Percentiles rank a stretch among this genome's conserved stretches.
Evolutionary conservation across 2,329 filamentous ascomycete species (phyloP).

Genomic region (Pseudocercospora crystallina): DNA sequence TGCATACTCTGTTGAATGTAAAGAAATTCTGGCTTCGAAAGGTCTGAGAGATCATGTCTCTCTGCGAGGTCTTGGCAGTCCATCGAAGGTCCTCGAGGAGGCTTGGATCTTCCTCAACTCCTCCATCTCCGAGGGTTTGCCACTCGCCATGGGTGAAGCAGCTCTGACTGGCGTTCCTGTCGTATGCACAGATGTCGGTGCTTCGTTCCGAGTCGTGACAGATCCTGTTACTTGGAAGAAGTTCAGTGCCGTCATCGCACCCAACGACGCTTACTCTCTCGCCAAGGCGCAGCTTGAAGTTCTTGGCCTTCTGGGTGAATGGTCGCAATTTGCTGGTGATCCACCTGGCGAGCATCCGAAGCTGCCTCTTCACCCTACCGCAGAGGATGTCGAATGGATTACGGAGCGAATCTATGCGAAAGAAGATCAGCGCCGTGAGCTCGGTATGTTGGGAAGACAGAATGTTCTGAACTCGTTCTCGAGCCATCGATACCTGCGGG

Average conservation of each 20-base stretch:
- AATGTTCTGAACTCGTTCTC: slow-evolving; percentile 62
- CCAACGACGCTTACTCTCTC: slow-evolving; percentile 61
- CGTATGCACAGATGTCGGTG: slow-evolving; percentile 53
- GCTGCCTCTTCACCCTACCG: slow-evolving; percentile 51
- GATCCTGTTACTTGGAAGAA: slow-evolving; percentile 49
- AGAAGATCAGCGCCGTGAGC: slow-evolving; percentile 53
- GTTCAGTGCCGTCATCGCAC: slow-evolving; percentile 64
- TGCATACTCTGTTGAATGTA: slow-evolving; percentile 55
- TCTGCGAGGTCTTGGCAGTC: slow-evolving; percentile 54
- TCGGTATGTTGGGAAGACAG: slow-evolving; percentile 59
- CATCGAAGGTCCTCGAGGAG: slow-evolving; percentile 55
- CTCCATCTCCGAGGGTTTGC: slow-evolving; percentile 47
- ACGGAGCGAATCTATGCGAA: slow-evolving; percentile 62
- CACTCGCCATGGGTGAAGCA: slow-evolving; percentile 48
- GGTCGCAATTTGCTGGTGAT: slow-evolving; percentile 60
- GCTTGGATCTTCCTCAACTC: slow-evolving; percentile 53
- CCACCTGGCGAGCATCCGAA: slow-evolving; percentile 38
- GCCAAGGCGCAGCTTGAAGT: slow-evolving; percentile 63
- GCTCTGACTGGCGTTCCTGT: slow-evolving; percentile 48
- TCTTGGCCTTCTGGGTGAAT: slow-evolving; percentile 61
- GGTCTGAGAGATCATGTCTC: slow-evolving; percentile 46
- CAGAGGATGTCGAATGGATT: slow-evolving; percentile 54
- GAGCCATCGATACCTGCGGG: slow-evolving; percentile 58
- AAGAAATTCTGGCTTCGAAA: slow-evolving; percentile 52
- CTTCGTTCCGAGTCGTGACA: slow-evolving; percentile 57